These are phyloP conservation scores for Zalaria obscura DNA, from an alignment of 2,329 filamentous ascomycete genomes.

Conservation along the genomic window DNA sequence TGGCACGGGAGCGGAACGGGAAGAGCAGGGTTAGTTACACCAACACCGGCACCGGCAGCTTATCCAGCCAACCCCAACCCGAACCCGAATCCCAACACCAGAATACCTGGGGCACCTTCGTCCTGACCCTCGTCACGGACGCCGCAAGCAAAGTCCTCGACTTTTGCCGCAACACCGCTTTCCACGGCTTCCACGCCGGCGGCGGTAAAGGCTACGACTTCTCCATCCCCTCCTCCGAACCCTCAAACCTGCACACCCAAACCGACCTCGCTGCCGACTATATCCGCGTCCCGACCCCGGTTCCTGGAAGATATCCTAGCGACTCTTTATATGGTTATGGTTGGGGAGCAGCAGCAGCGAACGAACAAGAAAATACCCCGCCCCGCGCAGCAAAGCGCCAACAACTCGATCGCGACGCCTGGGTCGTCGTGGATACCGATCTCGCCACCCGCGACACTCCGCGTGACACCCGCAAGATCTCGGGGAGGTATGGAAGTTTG, in stretches of 20 bases:
- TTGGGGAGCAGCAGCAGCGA: slow-evolving; percentile 16
- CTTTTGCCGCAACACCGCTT: slow-evolving; percentile 58
- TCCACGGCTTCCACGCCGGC: slow-evolving; percentile 76
- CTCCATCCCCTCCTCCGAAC: slow-evolving; percentile 13
- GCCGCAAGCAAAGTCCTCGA: slow-evolving; percentile 70
- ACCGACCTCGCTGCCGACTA: slow-evolving; percentile 3
- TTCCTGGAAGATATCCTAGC: slow-evolving; percentile 41
- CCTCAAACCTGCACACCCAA: slow-evolving; percentile 2
- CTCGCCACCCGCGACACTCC: neutral
- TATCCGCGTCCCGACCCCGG: slow-evolving; percentile 22
- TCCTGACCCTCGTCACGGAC: slow-evolving; percentile 49
- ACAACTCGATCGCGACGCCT: slow-evolving; percentile 32
- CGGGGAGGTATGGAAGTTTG: neutral
- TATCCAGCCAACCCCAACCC: too few species aligned
- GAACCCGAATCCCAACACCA: too few species aligned
- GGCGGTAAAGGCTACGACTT: slow-evolving; percentile 60
- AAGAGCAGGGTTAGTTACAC: slow-evolving; percentile 5
- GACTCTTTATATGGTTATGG: slow-evolving; percentile 15
- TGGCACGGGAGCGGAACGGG: slow-evolving; percentile 22
- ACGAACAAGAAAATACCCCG: slow-evolving; percentile 28
- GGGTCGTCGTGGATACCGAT: slow-evolving; percentile 28
- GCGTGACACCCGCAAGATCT: slow-evolving; percentile 1
- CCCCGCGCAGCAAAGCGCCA: slow-evolving; percentile 31
- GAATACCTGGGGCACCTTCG: slow-evolving; percentile 40
- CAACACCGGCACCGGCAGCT: slow-evolving; percentile 2